Evolutionary conservation across 2,329 filamentous ascomycete species (phyloP).

Genomic region (Plenodomus lindquistii): DNA sequence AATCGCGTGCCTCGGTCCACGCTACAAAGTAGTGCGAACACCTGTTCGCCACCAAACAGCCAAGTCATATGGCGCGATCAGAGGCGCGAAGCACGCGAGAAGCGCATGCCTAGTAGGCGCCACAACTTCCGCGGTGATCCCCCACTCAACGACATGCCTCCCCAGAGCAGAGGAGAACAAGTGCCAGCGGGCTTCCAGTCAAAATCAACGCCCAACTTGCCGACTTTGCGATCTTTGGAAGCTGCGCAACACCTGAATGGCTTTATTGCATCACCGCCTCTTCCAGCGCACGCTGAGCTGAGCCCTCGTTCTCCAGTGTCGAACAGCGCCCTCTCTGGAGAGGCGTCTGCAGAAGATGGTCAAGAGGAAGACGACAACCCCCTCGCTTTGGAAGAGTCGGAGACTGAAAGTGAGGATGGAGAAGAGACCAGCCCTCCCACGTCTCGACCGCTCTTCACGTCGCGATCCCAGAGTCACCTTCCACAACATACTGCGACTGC

Average conservation of each 20-base stretch:
- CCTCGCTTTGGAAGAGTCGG: conserved; percentile 22
- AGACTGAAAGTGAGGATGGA: conserved; percentile 20
- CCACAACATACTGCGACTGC: conserved; percentile 36
- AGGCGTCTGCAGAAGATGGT: conserved; percentile 34
- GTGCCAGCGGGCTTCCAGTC: conserved; percentile 49
- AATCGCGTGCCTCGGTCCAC: not conserved
- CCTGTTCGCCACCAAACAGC: not conserved
- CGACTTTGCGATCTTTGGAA: conserved; percentile 45
- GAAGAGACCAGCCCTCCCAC: conserved; percentile 14
- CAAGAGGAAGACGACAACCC: conserved; percentile 18
- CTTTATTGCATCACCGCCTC: conserved; percentile 7
- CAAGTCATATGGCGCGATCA: not conserved
- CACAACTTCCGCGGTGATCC: conserved; percentile 4
- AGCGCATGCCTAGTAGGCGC: conserved; percentile 7
- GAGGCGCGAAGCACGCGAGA: conserved; percentile 21
- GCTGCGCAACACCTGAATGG: conserved; percentile 7
- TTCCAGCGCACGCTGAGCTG: conserved; percentile 9
- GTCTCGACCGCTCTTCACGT: conserved; percentile 48
- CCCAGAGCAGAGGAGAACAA: conserved; percentile 48
- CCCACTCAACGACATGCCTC: conserved; percentile 44
- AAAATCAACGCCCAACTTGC: conserved; percentile 53
- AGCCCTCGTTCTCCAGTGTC: conserved; percentile 25
- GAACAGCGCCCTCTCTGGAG: conserved; percentile 40
- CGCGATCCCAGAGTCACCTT: conserved; percentile 51
- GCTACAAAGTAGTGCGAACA: not conserved